These are phyloP conservation scores for Pezicula rhizophila DNA, from an alignment of 2,329 filamentous ascomycete species.

Conservation along the genomic window DNA sequence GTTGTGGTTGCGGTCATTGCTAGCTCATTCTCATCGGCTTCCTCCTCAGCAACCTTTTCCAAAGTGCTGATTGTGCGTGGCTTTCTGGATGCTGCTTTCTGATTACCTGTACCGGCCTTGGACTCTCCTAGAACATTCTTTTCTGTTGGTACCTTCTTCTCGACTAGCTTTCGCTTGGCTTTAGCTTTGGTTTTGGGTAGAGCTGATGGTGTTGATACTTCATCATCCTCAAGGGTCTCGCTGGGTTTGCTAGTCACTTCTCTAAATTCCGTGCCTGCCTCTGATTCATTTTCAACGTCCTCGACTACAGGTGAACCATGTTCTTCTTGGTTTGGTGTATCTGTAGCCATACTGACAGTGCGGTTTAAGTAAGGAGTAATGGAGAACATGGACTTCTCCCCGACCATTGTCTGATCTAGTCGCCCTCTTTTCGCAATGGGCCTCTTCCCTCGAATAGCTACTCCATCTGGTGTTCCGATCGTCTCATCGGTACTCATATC, in stretches of 20 bases:
- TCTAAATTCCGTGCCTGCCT: slow-evolving; percentile 6
- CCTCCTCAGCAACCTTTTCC: slow-evolving; percentile 36
- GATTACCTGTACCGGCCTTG: slow-evolving; percentile 25
- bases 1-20: slow-evolving; percentile 26
- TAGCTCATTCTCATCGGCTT: slow-evolving; percentile 22
- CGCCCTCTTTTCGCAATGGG: slow-evolving; percentile 48
- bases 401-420: slow-evolving; percentile 53
- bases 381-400: slow-evolving; percentile 87
- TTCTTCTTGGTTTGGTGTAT: slow-evolving; percentile 16
- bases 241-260: background rate
- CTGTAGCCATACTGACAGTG: slow-evolving; percentile 51
- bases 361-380: slow-evolving; percentile 90
- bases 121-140: slow-evolving; percentile 37
- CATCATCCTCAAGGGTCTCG: background rate
- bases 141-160: slow-evolving; percentile 23
- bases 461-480: slow-evolving; percentile 45
- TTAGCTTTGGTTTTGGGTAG: slow-evolving; percentile 11
- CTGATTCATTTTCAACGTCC: slow-evolving; percentile 5
- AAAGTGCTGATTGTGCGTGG: slow-evolving; percentile 24
- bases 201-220: slow-evolving; percentile 4
- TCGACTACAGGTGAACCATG: too few species aligned
- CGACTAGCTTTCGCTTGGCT: slow-evolving; percentile 14
- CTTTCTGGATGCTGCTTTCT: slow-evolving; percentile 27
- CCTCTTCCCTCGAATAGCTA: slow-evolving; percentile 36
- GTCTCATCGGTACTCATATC: slow-evolving; percentile 37